Evolutionary conservation across 2,329 filamentous ascomycete species (phyloP), one percentile per base, ranked within the genome.

Genomic region (Botryotinia globosa): DNA sequence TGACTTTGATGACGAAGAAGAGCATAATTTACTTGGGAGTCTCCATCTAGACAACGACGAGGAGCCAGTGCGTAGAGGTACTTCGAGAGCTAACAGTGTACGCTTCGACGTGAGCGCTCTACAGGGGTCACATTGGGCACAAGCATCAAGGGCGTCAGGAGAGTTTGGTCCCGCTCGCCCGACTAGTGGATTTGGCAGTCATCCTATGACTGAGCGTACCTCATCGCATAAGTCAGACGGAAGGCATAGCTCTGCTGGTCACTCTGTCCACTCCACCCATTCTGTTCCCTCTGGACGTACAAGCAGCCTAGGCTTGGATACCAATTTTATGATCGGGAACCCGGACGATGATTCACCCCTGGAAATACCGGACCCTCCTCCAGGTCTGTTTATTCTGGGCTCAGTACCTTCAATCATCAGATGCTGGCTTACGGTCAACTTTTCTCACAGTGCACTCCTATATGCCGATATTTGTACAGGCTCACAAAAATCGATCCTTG

Each of bases 171-270:
- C 92, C 39, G 85, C 90, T 65, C 87, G 95, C 69, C 94, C 93
- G 34, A 89, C 90, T 37, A 97, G 94, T 81, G 91, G 93, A 51
- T 86, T 98, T 78, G 91, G 92, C 72, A 90, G 90, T 54, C 90
- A 93, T 80, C 88, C 90, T 59, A 90, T 98, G 89, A 96, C 92
- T 82, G 96, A 99, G 83, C 90, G 96, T 25, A 93, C 94, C 1
- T 87, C 94, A 25, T 99, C 96, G 18, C 94, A 98, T 85, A 97
- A 97, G 80, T 98, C 96, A 0, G 95, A 99, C 80, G 96, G 96
- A 51, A 88, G 95, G 74, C 94, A 97, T 80, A 98, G 95, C 81
- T 98, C 94, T 14, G 90, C 94, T n/a, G 94, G 94, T 7, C 92
- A 95, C 77, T 96, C 91, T 12, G 88, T 91, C 29, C 90, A 92